phyloP scores from a whole-genome alignment of 1,284 basidiomycete species.

The Meripilus lineatus region DNA sequence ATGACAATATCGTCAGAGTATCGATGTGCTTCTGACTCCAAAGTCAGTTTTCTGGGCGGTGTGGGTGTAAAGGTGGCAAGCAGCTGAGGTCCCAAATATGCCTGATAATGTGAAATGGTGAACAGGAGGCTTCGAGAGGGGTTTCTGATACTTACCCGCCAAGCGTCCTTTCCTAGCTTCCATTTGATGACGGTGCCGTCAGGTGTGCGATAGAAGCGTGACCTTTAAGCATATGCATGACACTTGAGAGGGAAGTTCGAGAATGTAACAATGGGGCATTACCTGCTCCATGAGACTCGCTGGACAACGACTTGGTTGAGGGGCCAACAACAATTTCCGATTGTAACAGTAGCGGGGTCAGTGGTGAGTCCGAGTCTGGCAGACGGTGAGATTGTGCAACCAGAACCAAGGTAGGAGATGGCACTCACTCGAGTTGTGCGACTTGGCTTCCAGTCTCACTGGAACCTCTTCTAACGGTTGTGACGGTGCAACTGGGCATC shows the following conservation, averaged over 20 bases:
- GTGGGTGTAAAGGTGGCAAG: constrained; percentile 19
- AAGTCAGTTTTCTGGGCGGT: constrained; percentile 16
- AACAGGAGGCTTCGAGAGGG: background rate
- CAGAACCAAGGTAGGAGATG: background rate
- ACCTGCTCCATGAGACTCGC: constrained; percentile 19
- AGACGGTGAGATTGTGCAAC: background rate
- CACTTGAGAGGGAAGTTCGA: too few relatives aligned
- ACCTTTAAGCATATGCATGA: too few relatives aligned
- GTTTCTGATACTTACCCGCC: constrained; percentile 18
- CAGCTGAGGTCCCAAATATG: constrained; percentile 12
- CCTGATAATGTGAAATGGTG: constrained; percentile 10
- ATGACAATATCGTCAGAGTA: constrained; percentile 23
- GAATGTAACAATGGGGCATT: too few relatives aligned
- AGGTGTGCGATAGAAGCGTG: constrained; percentile 17
- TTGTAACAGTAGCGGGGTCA: constrained; percentile 16
- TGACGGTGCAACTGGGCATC: constrained; percentile 21
- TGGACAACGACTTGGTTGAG: constrained; percentile 18
- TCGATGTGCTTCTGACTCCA: constrained; percentile 19
- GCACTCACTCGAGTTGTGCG: constrained; percentile 24
- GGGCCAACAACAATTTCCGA: constrained; percentile 15
- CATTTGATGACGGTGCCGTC: constrained; percentile 21
- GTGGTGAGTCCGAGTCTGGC: constrained; percentile 15
- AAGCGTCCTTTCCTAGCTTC: constrained; percentile 18
- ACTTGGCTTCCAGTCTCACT: constrained; percentile 18
- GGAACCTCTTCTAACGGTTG: constrained; percentile 19